A percentile compares a stretch with the other conserved stretches of the same genome.
Evolutionary conservation across 2,329 filamentous ascomycete species (phyloP).

Genomic region (Gyromitra esculenta): DNA sequence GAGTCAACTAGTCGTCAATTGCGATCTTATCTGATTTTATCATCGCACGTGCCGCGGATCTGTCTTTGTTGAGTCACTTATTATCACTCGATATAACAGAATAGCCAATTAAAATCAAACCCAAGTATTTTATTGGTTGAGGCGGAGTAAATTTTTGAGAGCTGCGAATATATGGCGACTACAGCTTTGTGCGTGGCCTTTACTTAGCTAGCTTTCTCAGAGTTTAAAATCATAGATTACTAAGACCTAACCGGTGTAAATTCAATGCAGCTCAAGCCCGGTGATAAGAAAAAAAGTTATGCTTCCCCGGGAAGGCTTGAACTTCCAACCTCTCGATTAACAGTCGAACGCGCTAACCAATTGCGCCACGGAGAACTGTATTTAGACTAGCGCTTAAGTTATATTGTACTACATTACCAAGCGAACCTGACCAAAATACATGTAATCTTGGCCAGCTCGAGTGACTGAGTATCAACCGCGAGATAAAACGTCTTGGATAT

Average conservation of each 20-base stretch:
- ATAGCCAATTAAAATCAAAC: background rate
- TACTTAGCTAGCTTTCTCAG: background rate
- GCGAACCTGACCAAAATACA: background rate
- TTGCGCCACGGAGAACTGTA: constrained; percentile 51
- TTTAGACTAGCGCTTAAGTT: background rate
- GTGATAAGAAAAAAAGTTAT: constrained; percentile 18
- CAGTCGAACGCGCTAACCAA: constrained; percentile 54
- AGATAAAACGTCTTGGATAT: background rate
- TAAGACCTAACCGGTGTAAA: background rate
- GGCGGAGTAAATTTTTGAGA: background rate
- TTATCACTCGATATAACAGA: background rate
- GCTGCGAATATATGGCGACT: background rate
- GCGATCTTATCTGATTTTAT: background rate
- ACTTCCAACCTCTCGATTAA: constrained; percentile 54
- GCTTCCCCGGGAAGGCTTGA: constrained; percentile 54
- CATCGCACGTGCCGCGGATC: background rate
- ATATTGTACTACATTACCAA: background rate
- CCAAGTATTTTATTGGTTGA: background rate
- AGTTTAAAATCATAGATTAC: background rate
- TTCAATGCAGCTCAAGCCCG: background rate
- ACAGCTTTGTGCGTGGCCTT: background rate
- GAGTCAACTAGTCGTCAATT: background rate
- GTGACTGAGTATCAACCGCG: background rate
- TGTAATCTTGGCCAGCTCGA: no score
- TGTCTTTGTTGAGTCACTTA: background rate